Percentiles rank a stretch among this genome's conserved stretches.
These are phyloP conservation scores for Pleurotus giganteus DNA, from an alignment of 768 basidiomycete genomes.

Conservation along the genomic window DNA sequence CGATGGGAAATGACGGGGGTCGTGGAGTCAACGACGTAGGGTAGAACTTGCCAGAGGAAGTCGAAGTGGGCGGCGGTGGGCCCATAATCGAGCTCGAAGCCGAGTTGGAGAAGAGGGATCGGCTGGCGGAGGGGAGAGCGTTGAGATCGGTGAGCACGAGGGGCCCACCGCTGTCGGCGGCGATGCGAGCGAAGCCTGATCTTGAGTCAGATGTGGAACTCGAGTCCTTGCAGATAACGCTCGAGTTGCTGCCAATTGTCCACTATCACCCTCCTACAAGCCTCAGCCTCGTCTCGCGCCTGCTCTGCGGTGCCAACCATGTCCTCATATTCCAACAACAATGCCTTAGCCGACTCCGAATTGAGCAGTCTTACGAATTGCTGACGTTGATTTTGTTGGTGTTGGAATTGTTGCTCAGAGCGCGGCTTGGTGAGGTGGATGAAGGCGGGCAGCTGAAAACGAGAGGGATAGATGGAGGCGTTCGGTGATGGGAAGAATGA, in stretches of 20 bases:
- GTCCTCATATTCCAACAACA: slow-evolving; percentile 45
- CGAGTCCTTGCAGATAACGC: slow-evolving; percentile 42
- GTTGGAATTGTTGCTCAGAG: slow-evolving; percentile 18
- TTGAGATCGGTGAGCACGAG: slow-evolving; percentile 37
- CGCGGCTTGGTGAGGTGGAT: slow-evolving; percentile 12
- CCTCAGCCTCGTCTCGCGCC: slow-evolving; percentile 54
- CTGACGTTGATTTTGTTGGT: too few species aligned
- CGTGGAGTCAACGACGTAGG: slow-evolving; percentile 5
- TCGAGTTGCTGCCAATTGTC: slow-evolving; percentile 53
- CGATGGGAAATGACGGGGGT: slow-evolving; percentile 24
- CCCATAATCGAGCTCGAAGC: slow-evolving; percentile 3
- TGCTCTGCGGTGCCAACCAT: slow-evolving; percentile 49
- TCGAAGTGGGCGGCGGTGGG: slow-evolving; percentile 13
- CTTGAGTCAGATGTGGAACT: slow-evolving; percentile 49
- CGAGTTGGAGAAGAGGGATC: slow-evolving; percentile 1
- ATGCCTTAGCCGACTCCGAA: neutral
- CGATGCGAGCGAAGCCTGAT: slow-evolving; percentile 40
- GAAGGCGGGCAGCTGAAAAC: slow-evolving; percentile 10
- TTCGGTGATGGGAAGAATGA: too few species aligned
- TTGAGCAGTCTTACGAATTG: slow-evolving; percentile 6
- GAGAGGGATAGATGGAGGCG: slow-evolving; percentile 12
- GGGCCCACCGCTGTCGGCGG: slow-evolving; percentile 42
- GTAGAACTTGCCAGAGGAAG: slow-evolving; percentile 5
- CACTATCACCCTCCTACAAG: slow-evolving; percentile 38
- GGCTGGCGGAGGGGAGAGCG: slow-evolving; percentile 21